Conservation (phyloP, 495 filamentous ascomycete genomes). For the Cercophora samala region DNA sequence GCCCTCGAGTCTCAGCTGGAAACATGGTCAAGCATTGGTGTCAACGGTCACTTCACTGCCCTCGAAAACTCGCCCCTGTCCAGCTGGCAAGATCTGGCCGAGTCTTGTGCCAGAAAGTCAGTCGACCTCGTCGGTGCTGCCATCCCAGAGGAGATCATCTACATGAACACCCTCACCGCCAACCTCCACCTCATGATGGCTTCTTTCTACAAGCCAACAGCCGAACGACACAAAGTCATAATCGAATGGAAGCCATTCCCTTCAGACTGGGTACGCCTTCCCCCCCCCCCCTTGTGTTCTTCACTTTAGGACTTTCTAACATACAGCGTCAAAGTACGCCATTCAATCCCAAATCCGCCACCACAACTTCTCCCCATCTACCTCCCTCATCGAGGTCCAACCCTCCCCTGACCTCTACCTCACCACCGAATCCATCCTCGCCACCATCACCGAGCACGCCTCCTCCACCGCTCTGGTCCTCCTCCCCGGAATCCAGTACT, state of each 20-base stretch:
- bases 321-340: constrained; percentile 59
- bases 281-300: neutral
- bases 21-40: constrained; percentile 84
- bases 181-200: constrained; percentile 88
- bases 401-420: constrained; percentile 49
- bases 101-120: constrained; percentile 64
- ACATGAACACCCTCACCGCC: constrained; percentile 86
- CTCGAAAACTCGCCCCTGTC: constrained; percentile 66
- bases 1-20: constrained; percentile 72
- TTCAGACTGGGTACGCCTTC: constrained; percentile 66
- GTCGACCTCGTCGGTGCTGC: constrained; percentile 76
- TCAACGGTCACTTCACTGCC: constrained; percentile 80
- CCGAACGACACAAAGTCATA: constrained; percentile 74
- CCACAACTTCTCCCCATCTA: constrained; percentile 61
- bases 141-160: constrained; percentile 65
- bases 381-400: constrained; percentile 71
- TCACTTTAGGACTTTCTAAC: neutral
- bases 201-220: constrained; percentile 77
- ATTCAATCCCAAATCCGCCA: constrained; percentile 77
- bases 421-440: constrained; percentile 66
- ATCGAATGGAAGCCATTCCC: constrained; percentile 90
- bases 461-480: constrained; percentile 71
- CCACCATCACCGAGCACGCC: constrained; percentile 75
- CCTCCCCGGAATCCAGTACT: constrained; percentile 88
- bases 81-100: constrained; percentile 76